Conservation (phyloP, 1,139 yeast genomes). For the Maudiozyma humilis region DNA sequence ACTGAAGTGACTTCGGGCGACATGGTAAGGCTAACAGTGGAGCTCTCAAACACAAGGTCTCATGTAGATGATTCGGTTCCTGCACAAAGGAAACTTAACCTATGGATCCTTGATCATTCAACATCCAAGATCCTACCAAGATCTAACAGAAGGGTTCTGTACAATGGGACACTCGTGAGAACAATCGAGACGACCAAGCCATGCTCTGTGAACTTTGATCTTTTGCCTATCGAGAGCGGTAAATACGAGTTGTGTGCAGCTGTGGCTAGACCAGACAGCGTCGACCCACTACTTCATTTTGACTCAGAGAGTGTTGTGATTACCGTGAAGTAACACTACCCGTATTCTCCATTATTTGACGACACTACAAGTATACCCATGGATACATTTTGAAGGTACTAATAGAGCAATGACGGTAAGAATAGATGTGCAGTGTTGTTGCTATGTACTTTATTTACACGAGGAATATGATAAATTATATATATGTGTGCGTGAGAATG, state of each 20-base stretch:
- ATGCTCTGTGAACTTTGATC: slow-evolving; percentile 12
- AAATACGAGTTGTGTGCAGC: slow-evolving; percentile 21
- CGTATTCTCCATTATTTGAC: no score
- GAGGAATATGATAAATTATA: slow-evolving; percentile 3
- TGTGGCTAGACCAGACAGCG: slow-evolving; percentile 12
- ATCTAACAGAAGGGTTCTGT: slow-evolving; percentile 21
- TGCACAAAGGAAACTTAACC: slow-evolving; percentile 3
- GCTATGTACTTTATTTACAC: slow-evolving; percentile 4
- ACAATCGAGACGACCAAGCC: slow-evolving; percentile 11
- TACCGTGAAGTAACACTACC: slow-evolving; percentile 3
- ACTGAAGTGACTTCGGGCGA: slow-evolving; percentile 14
- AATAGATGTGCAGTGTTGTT: neutral
- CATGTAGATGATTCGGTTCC: slow-evolving; percentile 9
- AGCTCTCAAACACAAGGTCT: slow-evolving; percentile 7
- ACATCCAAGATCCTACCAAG: slow-evolving; percentile 22
- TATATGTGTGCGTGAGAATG: slow-evolving; percentile 1
- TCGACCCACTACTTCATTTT: slow-evolving; percentile 13
- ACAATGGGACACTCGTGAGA: slow-evolving; percentile 22
- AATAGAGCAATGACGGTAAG: no score
- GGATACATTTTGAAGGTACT: no score
- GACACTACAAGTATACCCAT: no score
- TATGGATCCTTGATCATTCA: slow-evolving; percentile 20
- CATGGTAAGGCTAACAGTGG: slow-evolving; percentile 8
- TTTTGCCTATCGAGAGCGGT: slow-evolving; percentile 27
- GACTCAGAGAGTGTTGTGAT: slow-evolving; percentile 13